A percentile compares a stretch with the other conserved stretches of the same genome.
These are phyloP conservation scores for Paraconiothyrium brasiliense DNA, from an alignment of 2,329 filamentous ascomycete species.

Conservation along the genomic window DNA sequence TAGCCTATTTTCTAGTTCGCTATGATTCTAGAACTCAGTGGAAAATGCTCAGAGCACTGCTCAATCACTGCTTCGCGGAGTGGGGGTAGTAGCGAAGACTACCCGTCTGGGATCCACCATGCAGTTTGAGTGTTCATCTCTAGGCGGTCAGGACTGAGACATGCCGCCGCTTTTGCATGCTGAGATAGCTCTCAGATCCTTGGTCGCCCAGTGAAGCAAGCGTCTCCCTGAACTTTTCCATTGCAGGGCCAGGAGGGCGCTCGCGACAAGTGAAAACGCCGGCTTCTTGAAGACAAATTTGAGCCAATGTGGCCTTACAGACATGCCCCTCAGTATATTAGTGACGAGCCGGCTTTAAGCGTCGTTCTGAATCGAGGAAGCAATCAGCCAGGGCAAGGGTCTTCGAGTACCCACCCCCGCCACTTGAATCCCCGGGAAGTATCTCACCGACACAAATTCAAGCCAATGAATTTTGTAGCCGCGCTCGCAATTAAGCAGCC, in stretches of 20 bases:
- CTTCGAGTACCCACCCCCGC: constrained; percentile 38
- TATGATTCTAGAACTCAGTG: constrained; percentile 28
- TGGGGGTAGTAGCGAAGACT: constrained; percentile 26
- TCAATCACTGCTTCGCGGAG: constrained; percentile 25
- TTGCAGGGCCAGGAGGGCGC: constrained; percentile 23
- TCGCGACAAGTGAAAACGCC: constrained; percentile 28
- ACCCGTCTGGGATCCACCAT: constrained; percentile 18
- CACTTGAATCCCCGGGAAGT: constrained; percentile 11
- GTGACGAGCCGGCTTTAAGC: neutral
- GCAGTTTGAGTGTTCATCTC: constrained; percentile 31
- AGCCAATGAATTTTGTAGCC: constrained; percentile 26
- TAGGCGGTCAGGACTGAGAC: constrained; percentile 43
- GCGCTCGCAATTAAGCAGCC: constrained; percentile 24
- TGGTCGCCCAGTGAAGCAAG: constrained; percentile 32
- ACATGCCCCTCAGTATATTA: neutral
- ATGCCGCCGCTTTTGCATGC: constrained; percentile 33
- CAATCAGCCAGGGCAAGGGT: constrained; percentile 11
- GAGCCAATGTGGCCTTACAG: neutral
- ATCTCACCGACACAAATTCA: constrained; percentile 27
- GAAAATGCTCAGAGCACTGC: constrained; percentile 13
- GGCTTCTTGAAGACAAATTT: constrained; percentile 4
- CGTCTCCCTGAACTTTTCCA: constrained; percentile 22
- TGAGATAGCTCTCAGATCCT: constrained; percentile 32
- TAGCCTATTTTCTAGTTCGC: constrained; percentile 1
- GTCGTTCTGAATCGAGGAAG: constrained; percentile 9